These are phyloP conservation scores for Paramecium bursaria DNA, from an alignment of 73 alveolate genomes.

Conservation along the genomic window DNA sequence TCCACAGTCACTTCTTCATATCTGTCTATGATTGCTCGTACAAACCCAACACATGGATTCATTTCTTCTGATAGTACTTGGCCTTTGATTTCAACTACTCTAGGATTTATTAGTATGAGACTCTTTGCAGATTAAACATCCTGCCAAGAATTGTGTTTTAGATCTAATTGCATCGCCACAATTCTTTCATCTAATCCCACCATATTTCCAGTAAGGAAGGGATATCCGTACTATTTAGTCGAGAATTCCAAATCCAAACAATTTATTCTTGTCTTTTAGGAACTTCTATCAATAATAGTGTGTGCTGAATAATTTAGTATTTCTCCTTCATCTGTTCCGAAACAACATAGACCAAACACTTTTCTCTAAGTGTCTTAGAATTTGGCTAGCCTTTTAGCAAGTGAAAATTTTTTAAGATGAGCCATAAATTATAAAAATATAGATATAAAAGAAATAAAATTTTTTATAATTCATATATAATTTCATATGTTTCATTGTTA, in stretches of 20 bases:
- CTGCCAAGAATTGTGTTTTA: not conserved
- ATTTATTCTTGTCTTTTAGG: not conserved
- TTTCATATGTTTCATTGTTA: too few relatives aligned
- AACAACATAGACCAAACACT: not conserved
- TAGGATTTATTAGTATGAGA: conserved; percentile 10
- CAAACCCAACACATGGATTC: conserved; percentile 16
- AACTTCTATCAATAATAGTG: not conserved
- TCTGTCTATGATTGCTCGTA: conserved; percentile 14
- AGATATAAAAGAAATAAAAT: too few relatives aligned
- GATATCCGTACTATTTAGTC: not conserved
- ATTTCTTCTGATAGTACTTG: too few relatives aligned
- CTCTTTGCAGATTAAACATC: not conserved
- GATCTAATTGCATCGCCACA: too few relatives aligned
- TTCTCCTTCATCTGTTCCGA: conserved; percentile 40
- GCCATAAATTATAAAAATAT: too few relatives aligned
- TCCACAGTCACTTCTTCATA: conserved; percentile 10
- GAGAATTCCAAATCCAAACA: not conserved
- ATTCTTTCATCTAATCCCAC: conserved; percentile 36
- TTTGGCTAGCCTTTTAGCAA: conserved; percentile 11
- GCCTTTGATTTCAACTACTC: not conserved
- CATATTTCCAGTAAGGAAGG: conserved; percentile 24
- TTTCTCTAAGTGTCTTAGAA: not conserved
- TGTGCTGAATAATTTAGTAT: conserved; percentile 26
- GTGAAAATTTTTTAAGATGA: conserved; percentile 48
- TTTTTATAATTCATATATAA: too few relatives aligned